Base-by-base conservation (phyloP, 345 rosid species). In the Passiflora organensis region DNA sequence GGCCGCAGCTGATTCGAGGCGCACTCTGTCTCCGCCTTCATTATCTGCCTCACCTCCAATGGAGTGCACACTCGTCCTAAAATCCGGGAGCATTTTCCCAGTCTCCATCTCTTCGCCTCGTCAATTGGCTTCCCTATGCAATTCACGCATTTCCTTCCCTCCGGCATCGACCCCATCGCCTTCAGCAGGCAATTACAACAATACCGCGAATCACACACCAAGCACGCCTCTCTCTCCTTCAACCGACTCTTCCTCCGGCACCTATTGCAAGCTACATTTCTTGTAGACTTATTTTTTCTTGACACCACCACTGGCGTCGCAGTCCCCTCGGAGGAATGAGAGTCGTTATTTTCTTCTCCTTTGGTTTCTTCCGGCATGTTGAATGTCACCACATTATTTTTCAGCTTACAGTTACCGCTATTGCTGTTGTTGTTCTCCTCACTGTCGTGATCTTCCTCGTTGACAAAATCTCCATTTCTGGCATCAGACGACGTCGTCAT, bases 101-200 rank as follows among this genome's bases (percentile, higher is more conserved):
- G 55, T 18, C 49, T 55, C 1, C 66, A 41, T 62, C 89, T 68
- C 22, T 70, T 69, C 0, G 72, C 47, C 51, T 83, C 89, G 46
- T 83, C 82, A 5, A 83, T 83, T 0, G 82, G 74, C 62, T 51
- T 42, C n/a, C 82, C 74, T 21, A 83, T 83, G 51, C 89, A 83
- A 13, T 66, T 44, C 1, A 83, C 78, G n/a, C 89, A 83, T 59
- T 83, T 83, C 64, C 89, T 71, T 19, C 89, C 89, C 56, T 83
- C 89, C 1, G 89, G 89, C 89, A 83, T 83, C 44, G 89, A 83
- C 10, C 89, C 89, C 89, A 80, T 83, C 8, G 85, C 85, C 68
- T 72, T 80, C 18, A 83, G 65, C 76, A 83, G 51, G n/a, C 89
- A 83, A 49, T 72, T 80, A 17, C 74, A 67, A 38, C 89, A 83